Base-by-base conservation (phyloP, 768 basidiomycete genomes). In the Suillus paluster region DNA sequence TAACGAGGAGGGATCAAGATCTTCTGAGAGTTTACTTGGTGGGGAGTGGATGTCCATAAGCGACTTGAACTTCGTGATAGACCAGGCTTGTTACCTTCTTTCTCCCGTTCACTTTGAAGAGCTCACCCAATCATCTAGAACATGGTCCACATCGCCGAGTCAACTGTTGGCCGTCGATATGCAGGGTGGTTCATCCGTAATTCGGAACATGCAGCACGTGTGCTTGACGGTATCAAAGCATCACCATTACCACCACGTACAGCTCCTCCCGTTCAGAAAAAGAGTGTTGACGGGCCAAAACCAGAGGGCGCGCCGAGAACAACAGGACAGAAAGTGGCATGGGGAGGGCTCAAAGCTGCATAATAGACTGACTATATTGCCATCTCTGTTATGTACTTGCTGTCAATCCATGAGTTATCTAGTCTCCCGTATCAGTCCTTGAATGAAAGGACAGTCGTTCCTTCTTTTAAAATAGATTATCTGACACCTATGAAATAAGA, bases 131-230 rank as follows among this genome's bases (percentile, higher is more conserved):
- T 14, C 15, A 21, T 39, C 11, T 67, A 98, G 96, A 94, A 95
- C 73, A 96, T 96, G 91, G 91, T 99, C 9, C 93, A 97, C 68
- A 95, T 99, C 65, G 90, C 93, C 4, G 96, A 99, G 75, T 95
- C 94, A 23, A 97, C 94, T 0, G 88, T 97, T 21, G 95, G 95
- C 17, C 81, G 97, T 50, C 88, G 95, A 54, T 98, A 94, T 75
- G 97, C 95, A 3, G 94, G 95, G 42, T 97, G 95, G 93, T 98
- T 98, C 79, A 96, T 98, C 77, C 90, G 95, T 67, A 94, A 96
- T 75, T 93, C 94, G 5, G 95, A 97, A 75, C 87, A 95, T 67
- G 89, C 95, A 27, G 92, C 94, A 70, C 86, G 92, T 66, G 91
- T 96, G 60, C 82, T 89, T 64, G 94, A 96, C 68, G 89, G 89